These are phyloP conservation scores for Rhytidhysteron rufulum DNA, from an alignment of 2,329 filamentous ascomycete species.

Conservation along the genomic window DNA sequence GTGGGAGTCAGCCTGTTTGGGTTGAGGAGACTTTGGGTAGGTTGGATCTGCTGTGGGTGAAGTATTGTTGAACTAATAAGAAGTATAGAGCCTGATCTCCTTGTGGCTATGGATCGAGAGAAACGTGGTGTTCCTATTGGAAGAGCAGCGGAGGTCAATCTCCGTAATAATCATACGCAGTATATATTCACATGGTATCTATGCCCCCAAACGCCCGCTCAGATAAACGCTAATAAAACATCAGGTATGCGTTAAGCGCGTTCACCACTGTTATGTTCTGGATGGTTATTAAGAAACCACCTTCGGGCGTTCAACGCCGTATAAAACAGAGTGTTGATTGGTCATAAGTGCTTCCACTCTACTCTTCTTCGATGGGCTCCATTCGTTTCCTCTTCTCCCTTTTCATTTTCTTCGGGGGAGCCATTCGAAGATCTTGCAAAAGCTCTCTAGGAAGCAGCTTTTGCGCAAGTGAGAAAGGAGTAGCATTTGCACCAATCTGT, in stretches of 20 bases:
- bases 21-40: slow-evolving; percentile 92
- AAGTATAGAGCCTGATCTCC: slow-evolving; percentile 67
- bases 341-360: slow-evolving; percentile 45
- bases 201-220: slow-evolving; percentile 4
- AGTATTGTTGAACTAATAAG: too few relatives aligned
- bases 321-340: slow-evolving; percentile 74
- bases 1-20: slow-evolving; percentile 85
- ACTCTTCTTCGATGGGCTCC: slow-evolving; percentile 40
- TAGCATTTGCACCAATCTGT: slow-evolving; percentile 66
- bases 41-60: too few relatives aligned
- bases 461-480: slow-evolving; percentile 80
- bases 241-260: slow-evolving; percentile 77
- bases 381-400: slow-evolving; percentile 39
- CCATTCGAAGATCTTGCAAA: slow-evolving; percentile 75
- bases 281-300: slow-evolving; percentile 88
- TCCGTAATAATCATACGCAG: slow-evolving; percentile 94
- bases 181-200: slow-evolving; percentile 96
- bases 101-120: slow-evolving; percentile 71
- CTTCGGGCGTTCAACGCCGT: slow-evolving; percentile 66
- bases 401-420: slow-evolving; percentile 44
- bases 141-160: slow-evolving; percentile 79
- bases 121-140: slow-evolving; percentile 85
- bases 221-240: slow-evolving; percentile 9
- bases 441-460: slow-evolving; percentile 78
- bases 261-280: slow-evolving; percentile 94